Evolutionary conservation across 2,329 filamentous ascomycete genomes (phyloP).

Genomic region (Neonectria punicea): DNA sequence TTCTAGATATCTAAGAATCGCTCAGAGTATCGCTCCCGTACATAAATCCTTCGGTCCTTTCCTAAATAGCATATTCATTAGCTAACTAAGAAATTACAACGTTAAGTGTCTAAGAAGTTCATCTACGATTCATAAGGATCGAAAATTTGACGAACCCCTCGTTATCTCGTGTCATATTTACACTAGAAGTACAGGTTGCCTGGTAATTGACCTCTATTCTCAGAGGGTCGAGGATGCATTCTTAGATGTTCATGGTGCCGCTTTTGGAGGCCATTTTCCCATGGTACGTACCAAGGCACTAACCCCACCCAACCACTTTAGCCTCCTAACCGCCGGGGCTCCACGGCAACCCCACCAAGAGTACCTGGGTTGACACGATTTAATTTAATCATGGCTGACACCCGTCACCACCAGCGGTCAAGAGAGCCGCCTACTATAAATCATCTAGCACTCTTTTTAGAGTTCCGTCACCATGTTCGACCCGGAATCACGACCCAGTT

Average conservation of each 20-base stretch:
- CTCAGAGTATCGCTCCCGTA: too few relatives aligned
- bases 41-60: too few relatives aligned
- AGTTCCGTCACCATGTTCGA: background rate
- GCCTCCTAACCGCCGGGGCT: background rate
- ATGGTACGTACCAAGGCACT: background rate
- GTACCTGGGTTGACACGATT: background rate
- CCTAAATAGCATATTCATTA: too few relatives aligned
- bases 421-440: background rate
- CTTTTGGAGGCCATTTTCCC: background rate
- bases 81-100: too few relatives aligned
- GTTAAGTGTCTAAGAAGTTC: too few relatives aligned
- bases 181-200: background rate
- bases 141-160: too few relatives aligned
- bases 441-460: background rate
- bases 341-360: background rate
- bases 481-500: background rate
- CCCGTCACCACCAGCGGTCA: background rate
- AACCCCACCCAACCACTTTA: background rate
- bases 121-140: too few relatives aligned
- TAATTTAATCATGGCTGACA: background rate
- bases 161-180: too few relatives aligned
- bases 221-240: background rate
- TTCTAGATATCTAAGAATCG: too few relatives aligned
- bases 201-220: background rate
- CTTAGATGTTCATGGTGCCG: background rate